Conservation (phyloP, 192 early-diverging fungal genomes). For the Mortierella claussenii region DNA sequence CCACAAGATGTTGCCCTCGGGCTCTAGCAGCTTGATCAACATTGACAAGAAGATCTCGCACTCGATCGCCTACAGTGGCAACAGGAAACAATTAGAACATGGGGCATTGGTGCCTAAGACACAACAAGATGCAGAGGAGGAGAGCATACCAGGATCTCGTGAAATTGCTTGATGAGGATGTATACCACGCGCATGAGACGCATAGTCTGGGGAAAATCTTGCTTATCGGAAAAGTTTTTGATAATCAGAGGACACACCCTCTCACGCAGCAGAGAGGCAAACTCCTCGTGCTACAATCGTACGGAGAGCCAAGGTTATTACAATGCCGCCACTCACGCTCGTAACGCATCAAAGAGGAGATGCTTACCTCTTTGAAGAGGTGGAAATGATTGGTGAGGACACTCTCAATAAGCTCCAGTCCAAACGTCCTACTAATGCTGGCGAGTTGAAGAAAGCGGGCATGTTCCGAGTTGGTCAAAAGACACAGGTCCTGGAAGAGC, state of each 20-base stretch:
- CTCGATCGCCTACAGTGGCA: slow-evolving; percentile 73
- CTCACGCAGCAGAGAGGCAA: slow-evolving; percentile 78
- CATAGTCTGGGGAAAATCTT: slow-evolving; percentile 84
- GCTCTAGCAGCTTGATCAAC: slow-evolving; percentile 83
- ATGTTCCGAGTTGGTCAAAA: slow-evolving; percentile 75
- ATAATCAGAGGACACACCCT: slow-evolving; percentile 91
- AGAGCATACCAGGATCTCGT: slow-evolving; percentile 70
- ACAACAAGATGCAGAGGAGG: background rate
- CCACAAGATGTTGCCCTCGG: slow-evolving; percentile 79
- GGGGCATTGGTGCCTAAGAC: slow-evolving; percentile 4
- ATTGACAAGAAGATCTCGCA: slow-evolving; percentile 96
- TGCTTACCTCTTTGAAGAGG: slow-evolving; percentile 76
- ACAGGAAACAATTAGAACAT: background rate
- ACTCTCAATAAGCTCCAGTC: slow-evolving; percentile 93
- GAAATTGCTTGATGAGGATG: slow-evolving; percentile 81
- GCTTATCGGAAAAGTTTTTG: slow-evolving; percentile 91
- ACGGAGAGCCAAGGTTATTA: too few species aligned
- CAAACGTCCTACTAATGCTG: slow-evolving; percentile 75
- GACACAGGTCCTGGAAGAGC: slow-evolving; percentile 91
- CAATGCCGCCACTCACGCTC: background rate
- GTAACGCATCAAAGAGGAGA: background rate
- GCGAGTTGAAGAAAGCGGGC: slow-evolving; percentile 67
- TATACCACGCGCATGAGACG: slow-evolving; percentile 84
- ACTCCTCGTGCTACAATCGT: slow-evolving; percentile 72
- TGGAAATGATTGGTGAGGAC: slow-evolving; percentile 82